Evolutionary conservation across 2,329 filamentous ascomycete species (phyloP).

Genomic region (Aspergillus cejpii): DNA sequence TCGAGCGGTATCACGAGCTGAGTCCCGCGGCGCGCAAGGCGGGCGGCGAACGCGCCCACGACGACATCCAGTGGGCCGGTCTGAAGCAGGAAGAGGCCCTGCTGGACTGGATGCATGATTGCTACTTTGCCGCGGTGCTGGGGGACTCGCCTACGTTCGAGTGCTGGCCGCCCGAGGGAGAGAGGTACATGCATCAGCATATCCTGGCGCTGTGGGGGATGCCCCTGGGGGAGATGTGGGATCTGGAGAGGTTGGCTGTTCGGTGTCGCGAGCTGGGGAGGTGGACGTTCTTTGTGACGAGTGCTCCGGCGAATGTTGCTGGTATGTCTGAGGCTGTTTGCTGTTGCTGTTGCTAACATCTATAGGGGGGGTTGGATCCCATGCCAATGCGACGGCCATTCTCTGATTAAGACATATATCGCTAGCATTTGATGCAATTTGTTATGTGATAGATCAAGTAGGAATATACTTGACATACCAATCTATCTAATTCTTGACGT

Average conservation of each 20-base stretch:
- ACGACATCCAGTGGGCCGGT: conserved; percentile 44
- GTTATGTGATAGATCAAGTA: too few species aligned
- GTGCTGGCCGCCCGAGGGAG: conserved; percentile 48
- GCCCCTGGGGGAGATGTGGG: conserved; percentile 43
- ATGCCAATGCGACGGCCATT: conserved; percentile 32
- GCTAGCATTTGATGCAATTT: too few species aligned
- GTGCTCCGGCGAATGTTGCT: conserved; percentile 38
- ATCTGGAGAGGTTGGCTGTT: conserved; percentile 35
- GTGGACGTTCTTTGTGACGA: conserved; percentile 41
- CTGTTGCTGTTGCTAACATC: background rate
- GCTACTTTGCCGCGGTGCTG: conserved; percentile 59
- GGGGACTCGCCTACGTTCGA: conserved; percentile 61
- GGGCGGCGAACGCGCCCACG: conserved; percentile 32
- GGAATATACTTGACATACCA: background rate
- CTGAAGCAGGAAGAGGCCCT: conserved; percentile 51
- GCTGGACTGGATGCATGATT: conserved; percentile 62
- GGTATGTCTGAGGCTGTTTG: conserved; percentile 28
- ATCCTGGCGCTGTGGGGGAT: conserved; percentile 42
- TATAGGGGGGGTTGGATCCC: conserved; percentile 29
- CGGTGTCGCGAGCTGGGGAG: conserved; percentile 33
- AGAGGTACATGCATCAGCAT: conserved; percentile 36
- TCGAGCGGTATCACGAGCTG: conserved; percentile 51
- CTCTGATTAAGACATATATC: too few species aligned
- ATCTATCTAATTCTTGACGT: background rate
- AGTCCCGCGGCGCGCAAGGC: conserved; percentile 28